Evolutionary conservation across 805 yeast species (phyloP).

Genomic region (Isabelozyma gotoi): DNA sequence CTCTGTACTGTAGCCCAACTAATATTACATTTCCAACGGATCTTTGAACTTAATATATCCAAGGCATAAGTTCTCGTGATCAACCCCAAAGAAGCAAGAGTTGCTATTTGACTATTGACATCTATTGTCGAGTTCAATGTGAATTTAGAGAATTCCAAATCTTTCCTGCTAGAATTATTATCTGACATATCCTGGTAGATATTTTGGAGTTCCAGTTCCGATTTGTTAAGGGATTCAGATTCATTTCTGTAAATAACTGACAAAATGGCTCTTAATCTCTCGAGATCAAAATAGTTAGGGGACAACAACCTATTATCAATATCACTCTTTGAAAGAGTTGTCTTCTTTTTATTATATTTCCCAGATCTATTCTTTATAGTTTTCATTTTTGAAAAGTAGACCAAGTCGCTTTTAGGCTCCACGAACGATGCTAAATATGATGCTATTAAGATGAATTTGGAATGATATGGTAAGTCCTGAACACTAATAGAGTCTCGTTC

Average conservation of each 20-base stretch:
- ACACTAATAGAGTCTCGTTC: conserved; percentile 19
- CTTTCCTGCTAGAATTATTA: conserved; percentile 27
- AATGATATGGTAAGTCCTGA: conserved; percentile 54
- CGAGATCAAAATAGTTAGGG: conserved; percentile 75
- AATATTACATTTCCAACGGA: conserved; percentile 78
- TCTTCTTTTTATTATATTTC: conserved; percentile 12
- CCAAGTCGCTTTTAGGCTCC: conserved; percentile 66
- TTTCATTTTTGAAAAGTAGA: conserved; percentile 62
- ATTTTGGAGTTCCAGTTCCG: conserved; percentile 17
- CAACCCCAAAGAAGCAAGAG: conserved; percentile 55
- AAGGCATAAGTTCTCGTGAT: conserved; percentile 39
- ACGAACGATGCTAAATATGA: conserved; percentile 81
- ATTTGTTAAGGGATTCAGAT: conserved; percentile 25
- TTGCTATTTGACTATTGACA: conserved; percentile 57
- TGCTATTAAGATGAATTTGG: conserved; percentile 75
- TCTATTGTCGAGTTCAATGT: conserved; percentile 45
- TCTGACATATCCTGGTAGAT: conserved; percentile 34
- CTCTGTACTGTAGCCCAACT: conserved; percentile 63
- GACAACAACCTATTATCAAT: conserved; percentile 62
- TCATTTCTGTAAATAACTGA: conserved; percentile 61
- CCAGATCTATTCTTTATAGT: conserved; percentile 27
- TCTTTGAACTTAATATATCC: conserved; percentile 63
- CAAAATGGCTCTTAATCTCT: conserved; percentile 75
- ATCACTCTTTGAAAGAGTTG: conserved; percentile 35
- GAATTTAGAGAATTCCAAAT: conserved; percentile 34